Evolutionary conservation across 1,284 basidiomycete genomes (phyloP), one percentile per base, ranked within the genome.

Genomic region (Termitomyces sp.): DNA sequence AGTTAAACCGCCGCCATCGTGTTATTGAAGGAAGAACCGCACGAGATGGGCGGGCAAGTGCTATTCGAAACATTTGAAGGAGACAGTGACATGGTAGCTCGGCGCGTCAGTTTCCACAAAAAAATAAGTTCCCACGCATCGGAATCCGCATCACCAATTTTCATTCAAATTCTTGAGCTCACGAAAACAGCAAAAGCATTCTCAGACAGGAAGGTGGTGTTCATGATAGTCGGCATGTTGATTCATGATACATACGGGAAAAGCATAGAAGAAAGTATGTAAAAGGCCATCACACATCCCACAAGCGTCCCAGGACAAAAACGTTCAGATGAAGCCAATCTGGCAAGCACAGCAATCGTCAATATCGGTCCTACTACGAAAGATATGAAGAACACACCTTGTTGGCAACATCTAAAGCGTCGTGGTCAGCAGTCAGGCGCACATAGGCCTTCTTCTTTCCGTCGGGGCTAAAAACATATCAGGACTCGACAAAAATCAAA

Each of bases 401-500:
- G 91, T 98, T 99, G 65, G 95, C 94, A 63, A 99, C 92, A 74
- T 99, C 96, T 65, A 98, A 78, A 50, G 96, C 96, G 70, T 99
- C 96, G 74, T 96, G 92, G 79, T 98, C 96, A 33, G 95, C 76
- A 38, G 94, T 92, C 68, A 99, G 79, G 52, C 94, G 87, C 56
- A 98, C 94, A 73, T 97, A 99, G 49, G 96, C 96, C 90, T 99
- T 99, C 85, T 99, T 99, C 85, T 90, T 94, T 58, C 97, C 96
- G 68, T 99, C 97, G 57, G 96, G 97, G 72, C 93, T 94, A 21
- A 15, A 19, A 1, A 36, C 28, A 30, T 47, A 46, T 33, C 2
- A 41, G 44, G 4, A 15, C 36, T n/a, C 7, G 3, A 30, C 8
- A 26, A 28, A 48, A 0, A 36, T 36, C 26, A 24, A 2, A 15